phyloP scores from a whole-genome alignment of 441 rosid species.

The Gossypium lobatum region DNA sequence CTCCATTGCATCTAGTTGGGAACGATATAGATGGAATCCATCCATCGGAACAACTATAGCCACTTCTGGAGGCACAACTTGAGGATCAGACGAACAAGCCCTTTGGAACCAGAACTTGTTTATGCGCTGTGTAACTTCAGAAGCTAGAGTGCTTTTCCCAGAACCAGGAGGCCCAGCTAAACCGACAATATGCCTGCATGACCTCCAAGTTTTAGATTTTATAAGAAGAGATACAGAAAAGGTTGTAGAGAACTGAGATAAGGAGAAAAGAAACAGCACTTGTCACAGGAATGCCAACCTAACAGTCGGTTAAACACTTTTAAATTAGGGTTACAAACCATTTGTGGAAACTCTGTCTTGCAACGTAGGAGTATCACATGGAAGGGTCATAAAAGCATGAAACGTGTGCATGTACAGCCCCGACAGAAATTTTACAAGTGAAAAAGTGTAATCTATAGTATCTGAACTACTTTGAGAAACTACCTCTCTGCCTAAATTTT shows the following conservation, averaged over 20 bases:
- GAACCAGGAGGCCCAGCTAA: constrained; percentile 95
- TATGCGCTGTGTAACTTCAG: constrained; percentile 53
- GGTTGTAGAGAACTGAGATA: not conserved
- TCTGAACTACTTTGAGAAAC: not conserved
- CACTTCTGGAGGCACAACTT: constrained; percentile 56
- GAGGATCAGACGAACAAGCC: constrained; percentile 57
- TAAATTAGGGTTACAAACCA: not conserved
- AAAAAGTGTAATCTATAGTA: not conserved
- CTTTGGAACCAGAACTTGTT: constrained; percentile 66
- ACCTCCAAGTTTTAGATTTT: constrained; percentile 9
- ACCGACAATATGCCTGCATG: constrained; percentile 64
- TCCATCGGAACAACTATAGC: constrained; percentile 87
- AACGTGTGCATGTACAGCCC: not conserved
- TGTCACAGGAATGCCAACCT: not conserved
- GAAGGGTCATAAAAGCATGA: not conserved
- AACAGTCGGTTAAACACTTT: not conserved
- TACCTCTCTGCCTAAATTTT: not conserved
- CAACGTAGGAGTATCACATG: not conserved
- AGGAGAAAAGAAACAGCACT: not conserved
- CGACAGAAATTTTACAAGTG: not conserved
- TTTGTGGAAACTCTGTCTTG: not conserved
- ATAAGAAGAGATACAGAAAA: not conserved
- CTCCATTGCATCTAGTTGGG: constrained; percentile 92
- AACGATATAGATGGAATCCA: constrained; percentile 88
- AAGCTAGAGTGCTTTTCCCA: constrained; percentile 83